phyloP scores from a whole-genome alignment of 495 filamentous ascomycete species.

The Chaetomium cochliodes region DNA sequence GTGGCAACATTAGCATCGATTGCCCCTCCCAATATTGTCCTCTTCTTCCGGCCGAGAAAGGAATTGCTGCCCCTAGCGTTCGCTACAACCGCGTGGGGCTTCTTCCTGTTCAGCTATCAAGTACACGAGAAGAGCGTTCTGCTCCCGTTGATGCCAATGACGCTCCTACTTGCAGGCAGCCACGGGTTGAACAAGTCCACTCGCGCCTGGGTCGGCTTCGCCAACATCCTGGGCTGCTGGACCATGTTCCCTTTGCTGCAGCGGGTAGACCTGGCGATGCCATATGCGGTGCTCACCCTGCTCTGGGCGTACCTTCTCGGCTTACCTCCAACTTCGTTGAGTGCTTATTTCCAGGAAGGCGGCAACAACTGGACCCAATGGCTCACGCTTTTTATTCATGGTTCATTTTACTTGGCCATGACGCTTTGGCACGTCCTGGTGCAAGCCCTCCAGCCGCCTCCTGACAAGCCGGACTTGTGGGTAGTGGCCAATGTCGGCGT shows the following conservation, averaged over 20 bases:
- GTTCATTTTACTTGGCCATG: slow-evolving; percentile 73
- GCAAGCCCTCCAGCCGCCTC: slow-evolving; percentile 61
- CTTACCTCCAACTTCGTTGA: slow-evolving; percentile 71
- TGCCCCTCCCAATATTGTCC: slow-evolving; percentile 68
- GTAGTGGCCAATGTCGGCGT: slow-evolving; percentile 84
- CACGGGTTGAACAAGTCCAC: slow-evolving; percentile 71
- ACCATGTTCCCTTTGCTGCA: slow-evolving; percentile 89
- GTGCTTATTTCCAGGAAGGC: slow-evolving; percentile 58
- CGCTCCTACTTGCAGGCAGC: slow-evolving; percentile 72
- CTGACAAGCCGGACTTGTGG: slow-evolving; percentile 86
- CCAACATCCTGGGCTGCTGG: slow-evolving; percentile 88
- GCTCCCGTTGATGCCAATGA: slow-evolving; percentile 88
- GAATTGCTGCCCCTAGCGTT: slow-evolving; percentile 75
- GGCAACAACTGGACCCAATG: slow-evolving; percentile 48
- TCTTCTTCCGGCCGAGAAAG: slow-evolving; percentile 75
- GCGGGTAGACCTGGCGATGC: slow-evolving; percentile 77
- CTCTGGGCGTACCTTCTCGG: slow-evolving; percentile 91
- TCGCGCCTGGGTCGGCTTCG: slow-evolving; percentile 88
- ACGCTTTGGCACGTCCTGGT: slow-evolving; percentile 76
- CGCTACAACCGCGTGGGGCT: slow-evolving; percentile 85
- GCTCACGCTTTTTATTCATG: slow-evolving; percentile 65
- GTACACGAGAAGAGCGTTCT: slow-evolving; percentile 97
- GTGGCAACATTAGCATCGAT: slow-evolving; percentile 74
- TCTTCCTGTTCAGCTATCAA: slow-evolving; percentile 95
- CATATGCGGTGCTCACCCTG: slow-evolving; percentile 77